phyloP scores from a whole-genome alignment of 1,139 yeast genomes.

The Candida freyschussii region DNA sequence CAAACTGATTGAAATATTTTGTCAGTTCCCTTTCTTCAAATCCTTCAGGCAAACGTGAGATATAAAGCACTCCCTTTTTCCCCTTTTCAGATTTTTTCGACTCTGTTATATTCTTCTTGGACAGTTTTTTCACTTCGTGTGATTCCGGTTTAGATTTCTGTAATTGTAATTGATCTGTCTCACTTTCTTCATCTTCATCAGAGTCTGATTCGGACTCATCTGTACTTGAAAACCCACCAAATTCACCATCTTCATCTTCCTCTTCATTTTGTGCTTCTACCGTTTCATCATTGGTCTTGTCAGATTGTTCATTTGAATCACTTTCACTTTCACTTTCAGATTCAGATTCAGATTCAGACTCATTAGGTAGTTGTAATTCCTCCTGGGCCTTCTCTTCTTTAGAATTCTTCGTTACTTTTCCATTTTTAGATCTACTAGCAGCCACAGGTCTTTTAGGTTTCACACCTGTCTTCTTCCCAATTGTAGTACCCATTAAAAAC shows the following conservation, averaged over 20 bases:
- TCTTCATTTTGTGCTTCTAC: constrained; percentile 28
- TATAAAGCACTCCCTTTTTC: constrained; percentile 63
- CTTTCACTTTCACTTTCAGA: constrained; percentile 27
- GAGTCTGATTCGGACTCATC: constrained; percentile 26
- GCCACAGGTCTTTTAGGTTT: constrained; percentile 16
- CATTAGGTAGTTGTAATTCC: constrained; percentile 6
- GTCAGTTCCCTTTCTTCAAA: constrained; percentile 75
- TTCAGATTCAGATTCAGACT: constrained; percentile 12
- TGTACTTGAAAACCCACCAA: too few species aligned
- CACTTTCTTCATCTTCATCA: constrained; percentile 20
- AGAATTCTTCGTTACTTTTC: constrained; percentile 9
- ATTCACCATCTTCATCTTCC: constrained; percentile 3
- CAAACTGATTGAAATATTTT: constrained; percentile 85
- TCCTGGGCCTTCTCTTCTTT: constrained; percentile 6
- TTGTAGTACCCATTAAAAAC: constrained; percentile 12
- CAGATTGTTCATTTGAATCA: constrained; percentile 3
- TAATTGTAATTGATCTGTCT: constrained; percentile 15
- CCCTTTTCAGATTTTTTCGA: constrained; percentile 7
- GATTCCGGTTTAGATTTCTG: constrained; percentile 12
- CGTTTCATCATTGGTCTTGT: constrained; percentile 14
- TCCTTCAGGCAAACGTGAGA: constrained; percentile 91
- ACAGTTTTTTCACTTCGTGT: constrained; percentile 20
- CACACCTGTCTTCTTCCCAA: constrained; percentile 8
- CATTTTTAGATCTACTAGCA: constrained; percentile 13
- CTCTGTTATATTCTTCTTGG: constrained; percentile 9